Conservation (phyloP, 2,329 filamentous ascomycete species). For the Claviceps cyperi region DNA sequence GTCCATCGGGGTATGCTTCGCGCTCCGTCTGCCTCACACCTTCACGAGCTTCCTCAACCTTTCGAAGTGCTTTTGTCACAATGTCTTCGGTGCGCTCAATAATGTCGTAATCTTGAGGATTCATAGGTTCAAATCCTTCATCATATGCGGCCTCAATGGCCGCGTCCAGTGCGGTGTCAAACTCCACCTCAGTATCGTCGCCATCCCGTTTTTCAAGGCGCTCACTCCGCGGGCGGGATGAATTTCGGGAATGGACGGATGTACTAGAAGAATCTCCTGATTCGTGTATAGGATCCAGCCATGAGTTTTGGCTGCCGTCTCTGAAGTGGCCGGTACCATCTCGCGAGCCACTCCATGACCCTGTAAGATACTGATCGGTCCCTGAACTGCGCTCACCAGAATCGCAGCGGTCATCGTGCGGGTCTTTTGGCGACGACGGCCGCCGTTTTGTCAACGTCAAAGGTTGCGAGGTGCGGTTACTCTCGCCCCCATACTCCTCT, state of each 20-base stretch:
- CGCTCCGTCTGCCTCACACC: slow-evolving; percentile 58
- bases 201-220: slow-evolving; percentile 55
- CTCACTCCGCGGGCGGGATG: slow-evolving; percentile 54
- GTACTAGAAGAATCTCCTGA: slow-evolving; percentile 63
- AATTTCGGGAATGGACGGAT: slow-evolving; percentile 68
- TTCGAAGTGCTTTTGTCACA: slow-evolving; percentile 43
- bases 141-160: slow-evolving; percentile 94
- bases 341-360: slow-evolving; percentile 12
- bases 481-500: slow-evolving; percentile 28
- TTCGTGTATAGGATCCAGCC: slow-evolving; percentile 89
- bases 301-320: slow-evolving; percentile 65
- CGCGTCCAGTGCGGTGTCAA: slow-evolving; percentile 85
- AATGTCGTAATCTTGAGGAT: slow-evolving; percentile 26
- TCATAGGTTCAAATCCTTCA: slow-evolving; percentile 68
- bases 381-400: slow-evolving; percentile 5
- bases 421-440: slow-evolving; percentile 28
- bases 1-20: slow-evolving; percentile 34
- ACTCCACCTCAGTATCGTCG: slow-evolving; percentile 69
- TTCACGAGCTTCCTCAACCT: slow-evolving; percentile 63
- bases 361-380: slow-evolving; percentile 4
- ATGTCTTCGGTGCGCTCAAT: slow-evolving; percentile 27
- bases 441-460: slow-evolving; percentile 56
- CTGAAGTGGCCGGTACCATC: slow-evolving; percentile 27
- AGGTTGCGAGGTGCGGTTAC: slow-evolving; percentile 53
- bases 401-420: slow-evolving; percentile 9